phyloP scores from a whole-genome alignment of 129 eudicot species.

The Rutidosis leptorrhynchoides region DNA sequence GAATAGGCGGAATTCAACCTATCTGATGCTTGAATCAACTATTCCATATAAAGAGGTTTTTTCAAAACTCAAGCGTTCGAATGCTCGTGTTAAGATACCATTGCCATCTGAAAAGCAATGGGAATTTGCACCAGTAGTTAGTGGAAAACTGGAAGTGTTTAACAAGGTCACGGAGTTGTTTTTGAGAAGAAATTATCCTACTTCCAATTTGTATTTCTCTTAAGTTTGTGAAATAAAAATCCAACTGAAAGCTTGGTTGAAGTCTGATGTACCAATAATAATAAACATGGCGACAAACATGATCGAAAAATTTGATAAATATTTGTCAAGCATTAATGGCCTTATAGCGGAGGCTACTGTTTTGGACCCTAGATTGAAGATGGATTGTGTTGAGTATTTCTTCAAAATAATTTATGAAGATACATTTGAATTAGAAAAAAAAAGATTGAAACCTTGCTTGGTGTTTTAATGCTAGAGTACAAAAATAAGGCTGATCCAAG shows the following conservation, averaged over 20 bases:
- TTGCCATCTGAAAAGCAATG: not conserved
- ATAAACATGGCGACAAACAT: not conserved
- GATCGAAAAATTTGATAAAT: not conserved
- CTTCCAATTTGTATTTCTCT: not conserved
- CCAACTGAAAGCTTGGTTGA: not conserved
- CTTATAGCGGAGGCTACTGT: not conserved
- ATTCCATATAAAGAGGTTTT: not conserved
- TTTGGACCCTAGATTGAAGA: not conserved
- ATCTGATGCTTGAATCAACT: not conserved
- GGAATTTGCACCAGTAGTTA: not conserved
- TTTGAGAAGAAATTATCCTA: no score
- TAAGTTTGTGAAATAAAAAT: not conserved
- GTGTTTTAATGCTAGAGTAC: not conserved
- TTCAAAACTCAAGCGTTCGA: not conserved
- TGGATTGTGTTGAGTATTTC: not conserved
- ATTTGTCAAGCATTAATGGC: not conserved
- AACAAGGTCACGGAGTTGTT: no score
- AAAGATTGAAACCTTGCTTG: not conserved
- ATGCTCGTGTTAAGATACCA: not conserved
- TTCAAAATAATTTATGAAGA: not conserved
- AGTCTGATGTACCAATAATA: not conserved
- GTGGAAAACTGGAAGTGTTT: not conserved
- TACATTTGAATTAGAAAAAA: not conserved
- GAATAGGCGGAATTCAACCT: no score
- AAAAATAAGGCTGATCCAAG: not conserved